These are phyloP conservation scores for Bipolaris gigantea DNA, from an alignment of 2,329 filamentous ascomycete species.

Conservation along the genomic window DNA sequence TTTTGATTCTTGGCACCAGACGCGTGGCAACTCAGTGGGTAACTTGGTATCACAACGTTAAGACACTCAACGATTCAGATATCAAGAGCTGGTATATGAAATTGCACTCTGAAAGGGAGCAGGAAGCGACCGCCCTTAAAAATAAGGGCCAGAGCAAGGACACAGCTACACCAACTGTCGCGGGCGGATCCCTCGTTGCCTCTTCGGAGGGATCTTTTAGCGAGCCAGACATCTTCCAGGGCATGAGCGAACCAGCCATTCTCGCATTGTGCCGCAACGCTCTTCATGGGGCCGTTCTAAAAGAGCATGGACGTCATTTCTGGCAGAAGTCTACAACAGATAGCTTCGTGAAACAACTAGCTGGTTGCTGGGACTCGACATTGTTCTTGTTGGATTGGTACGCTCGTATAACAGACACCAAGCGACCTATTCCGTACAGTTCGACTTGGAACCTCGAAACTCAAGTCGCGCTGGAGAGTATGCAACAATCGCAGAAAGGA, in stretches of 20 bases:
- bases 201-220: constrained; percentile 36
- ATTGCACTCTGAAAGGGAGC: constrained; percentile 27
- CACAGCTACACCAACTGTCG: constrained; percentile 25
- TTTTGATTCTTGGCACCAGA: constrained; percentile 58
- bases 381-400: constrained; percentile 60
- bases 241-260: constrained; percentile 53
- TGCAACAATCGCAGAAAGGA: constrained; percentile 58
- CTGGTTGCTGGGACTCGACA: constrained; percentile 56
- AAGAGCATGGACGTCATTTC: constrained; percentile 49
- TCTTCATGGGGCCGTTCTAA: constrained; percentile 50
- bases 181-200: constrained; percentile 30
- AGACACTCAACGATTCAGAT: constrained; percentile 54
- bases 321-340: constrained; percentile 51
- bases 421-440: constrained; percentile 57
- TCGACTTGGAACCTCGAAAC: constrained; percentile 62
- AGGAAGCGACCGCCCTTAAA: not conserved
- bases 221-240: constrained; percentile 46
- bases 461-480: constrained; percentile 57
- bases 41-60: constrained; percentile 58
- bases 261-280: constrained; percentile 52
- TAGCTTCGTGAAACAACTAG: constrained; percentile 53
- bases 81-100: constrained; percentile 54
- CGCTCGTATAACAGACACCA: constrained; percentile 52
- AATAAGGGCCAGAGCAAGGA: constrained; percentile 22
- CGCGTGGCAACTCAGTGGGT: constrained; percentile 61